Base-by-base conservation (phyloP, 495 filamentous ascomycete species). In the Lindgomyces ingoldianus region DNA sequence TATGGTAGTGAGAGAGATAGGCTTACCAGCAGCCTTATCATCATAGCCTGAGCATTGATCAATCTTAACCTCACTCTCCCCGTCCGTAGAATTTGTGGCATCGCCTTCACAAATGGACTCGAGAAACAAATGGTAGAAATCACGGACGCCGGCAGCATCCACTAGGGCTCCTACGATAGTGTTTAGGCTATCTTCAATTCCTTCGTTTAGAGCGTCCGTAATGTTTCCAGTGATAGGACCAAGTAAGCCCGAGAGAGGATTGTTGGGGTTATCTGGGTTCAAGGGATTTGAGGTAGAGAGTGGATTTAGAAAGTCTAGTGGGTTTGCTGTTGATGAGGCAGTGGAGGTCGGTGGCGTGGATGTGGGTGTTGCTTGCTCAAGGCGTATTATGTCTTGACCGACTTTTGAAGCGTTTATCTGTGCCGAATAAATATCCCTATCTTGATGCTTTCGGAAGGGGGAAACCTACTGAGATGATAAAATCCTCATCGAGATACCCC, bases 201-300 rank as follows among this genome's bases (percentile, higher is more conserved):
- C 54, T 1, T 44, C 47, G 26, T 64, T 50, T 1, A 64, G 14
- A 2, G 25, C 21, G 36, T 26, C 52, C 21, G 60, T 64, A n/a
- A 57, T 25, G 27, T 64, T 64, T 1, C 12, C 29, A 12, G 58
- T 10, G 4, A 64, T 8, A 24, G 44, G 16, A 14, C 36, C 46
- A n/a, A 64, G 36, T 4, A 42, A 46, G 11, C 26, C 19, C 8
- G 25, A 12, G 2, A 51, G 27, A 18, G 30, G 60, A 44, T 57
- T 57, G 25, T 50, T 57, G n/a, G 60, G 60, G 18, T 64, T 57
- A 19, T 50, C 36, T 0, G 60, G 60, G 29, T 57, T 64, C n/a
- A 62, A 49, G 11, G 59, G 59, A 18, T 29, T 62, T 12, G 60
- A 22, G 1, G 51, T 64, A 2, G 60, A 64, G 41, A 64, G 48